These are phyloP conservation scores for Phytophthora sp. DNA, from an alignment of 352 stramenopile species.

Conservation along the genomic window DNA sequence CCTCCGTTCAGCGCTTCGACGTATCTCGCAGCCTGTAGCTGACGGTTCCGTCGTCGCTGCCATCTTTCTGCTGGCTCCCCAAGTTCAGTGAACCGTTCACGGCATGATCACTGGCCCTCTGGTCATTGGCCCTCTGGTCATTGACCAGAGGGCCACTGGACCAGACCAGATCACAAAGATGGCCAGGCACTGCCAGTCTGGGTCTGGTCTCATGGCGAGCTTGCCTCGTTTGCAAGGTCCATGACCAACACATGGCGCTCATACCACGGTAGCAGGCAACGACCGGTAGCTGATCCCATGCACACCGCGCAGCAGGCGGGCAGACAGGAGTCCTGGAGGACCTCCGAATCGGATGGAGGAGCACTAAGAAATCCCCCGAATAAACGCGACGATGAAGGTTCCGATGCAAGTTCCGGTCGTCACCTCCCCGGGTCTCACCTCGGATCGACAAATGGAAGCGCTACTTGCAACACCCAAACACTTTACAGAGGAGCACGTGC, in stretches of 20 bases:
- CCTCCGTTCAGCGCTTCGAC: no score
- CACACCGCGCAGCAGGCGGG: neutral
- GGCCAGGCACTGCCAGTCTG: no score
- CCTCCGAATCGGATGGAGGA: neutral
- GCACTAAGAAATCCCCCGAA: slow-evolving; percentile 15
- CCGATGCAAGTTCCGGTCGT: slow-evolving; percentile 31
- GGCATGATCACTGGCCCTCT: no score
- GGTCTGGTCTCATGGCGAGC: neutral
- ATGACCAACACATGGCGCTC: slow-evolving; percentile 19
- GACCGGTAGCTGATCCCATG: slow-evolving; percentile 14
- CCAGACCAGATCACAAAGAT: no score
- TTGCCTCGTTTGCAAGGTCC: slow-evolving; percentile 30
- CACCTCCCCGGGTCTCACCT: slow-evolving; percentile 27
- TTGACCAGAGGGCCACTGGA: no score
- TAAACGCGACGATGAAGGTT: slow-evolving; percentile 17
- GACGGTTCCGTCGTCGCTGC: no score
- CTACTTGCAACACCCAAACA: slow-evolving; percentile 34
- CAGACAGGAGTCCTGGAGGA: neutral
- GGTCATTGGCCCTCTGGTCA: no score
- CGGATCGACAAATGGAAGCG: slow-evolving; percentile 37
- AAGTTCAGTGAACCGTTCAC: no score
- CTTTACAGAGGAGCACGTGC: slow-evolving; percentile 33
- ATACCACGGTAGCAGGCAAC: slow-evolving; percentile 18
- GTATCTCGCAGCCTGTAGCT: no score
- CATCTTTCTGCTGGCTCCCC: no score